phyloP scores from a whole-genome alignment of 495 filamentous ascomycete species.

The Lindgomyces ingoldianus region DNA sequence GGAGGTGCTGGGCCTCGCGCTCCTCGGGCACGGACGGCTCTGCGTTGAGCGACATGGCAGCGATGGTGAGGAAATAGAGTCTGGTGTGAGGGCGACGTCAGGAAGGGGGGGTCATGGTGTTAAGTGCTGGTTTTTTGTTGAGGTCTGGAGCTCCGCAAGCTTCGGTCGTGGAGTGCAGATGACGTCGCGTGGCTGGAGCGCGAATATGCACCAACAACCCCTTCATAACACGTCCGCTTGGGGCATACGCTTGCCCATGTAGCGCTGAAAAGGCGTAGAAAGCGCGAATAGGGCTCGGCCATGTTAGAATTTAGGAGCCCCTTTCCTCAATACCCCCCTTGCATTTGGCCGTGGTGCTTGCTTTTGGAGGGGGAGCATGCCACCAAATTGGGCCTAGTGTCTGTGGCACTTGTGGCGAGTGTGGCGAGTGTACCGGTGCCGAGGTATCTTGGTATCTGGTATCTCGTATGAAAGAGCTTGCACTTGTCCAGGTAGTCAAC shows the following conservation, averaged over 20 bases:
- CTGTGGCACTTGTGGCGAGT: slow-evolving; percentile 4
- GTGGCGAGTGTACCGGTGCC: neutral
- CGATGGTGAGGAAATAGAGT: neutral
- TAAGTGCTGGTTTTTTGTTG: neutral
- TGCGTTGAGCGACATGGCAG: slow-evolving; percentile 28
- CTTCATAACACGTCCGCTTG: neutral
- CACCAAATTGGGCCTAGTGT: neutral
- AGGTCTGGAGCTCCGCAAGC: neutral
- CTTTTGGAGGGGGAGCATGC: neutral
- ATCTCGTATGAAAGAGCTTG: too few species aligned
- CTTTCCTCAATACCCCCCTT: neutral
- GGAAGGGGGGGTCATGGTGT: neutral
- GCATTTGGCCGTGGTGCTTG: neutral
- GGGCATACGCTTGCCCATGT: neutral
- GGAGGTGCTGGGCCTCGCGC: slow-evolving; percentile 36
- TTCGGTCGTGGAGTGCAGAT: neutral
- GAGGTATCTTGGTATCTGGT: too few species aligned
- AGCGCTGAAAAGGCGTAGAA: too few species aligned
- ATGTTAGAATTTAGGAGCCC: neutral
- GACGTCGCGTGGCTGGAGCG: slow-evolving; percentile 3
- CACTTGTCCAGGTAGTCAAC: too few species aligned
- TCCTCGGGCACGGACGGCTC: slow-evolving; percentile 33
- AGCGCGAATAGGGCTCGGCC: neutral
- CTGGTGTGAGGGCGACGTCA: neutral
- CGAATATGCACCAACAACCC: neutral